Evolutionary conservation across 768 basidiomycete genomes (phyloP), one percentile per base, ranked within the genome.

Genomic region (Tulasnella sp.): DNA sequence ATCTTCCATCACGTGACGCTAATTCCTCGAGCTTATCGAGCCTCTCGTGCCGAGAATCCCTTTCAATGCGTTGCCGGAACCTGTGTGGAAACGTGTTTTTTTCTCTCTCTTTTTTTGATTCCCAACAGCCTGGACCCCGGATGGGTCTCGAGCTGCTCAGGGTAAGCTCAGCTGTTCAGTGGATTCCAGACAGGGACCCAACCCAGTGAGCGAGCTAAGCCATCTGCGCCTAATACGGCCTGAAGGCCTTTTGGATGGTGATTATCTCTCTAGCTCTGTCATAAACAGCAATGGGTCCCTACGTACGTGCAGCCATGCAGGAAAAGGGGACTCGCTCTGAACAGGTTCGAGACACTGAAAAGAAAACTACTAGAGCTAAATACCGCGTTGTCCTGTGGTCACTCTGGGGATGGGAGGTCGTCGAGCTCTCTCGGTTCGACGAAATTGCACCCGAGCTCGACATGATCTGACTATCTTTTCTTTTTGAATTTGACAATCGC

Each of bases 221-320:
- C 58, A 34, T 64, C 58, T 64, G 58, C 58, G 58, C 58, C 58
- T 64, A 64, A 64, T 64, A 64, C 58, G 58, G 58, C 58, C 58
- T 64, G 25, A 22, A 64, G 29, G 58, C 58, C 31, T 64, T 64
- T 64, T 34, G 31, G 58, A 34, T 64, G 31, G 58, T 64, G 58
- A 64, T 64, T 64, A 64, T 64, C 58, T 64, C 31, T 64, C 6
- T 12, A 15, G 25, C 31, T 64, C 58, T 64, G 58, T 64, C 58
- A 34, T 7, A 49, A 49, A 22, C 19, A n/a, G 49, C 12, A 5
- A 25, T 4, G 25, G 31, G 29, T 64, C 58, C 58, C 58, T 64
- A 64, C 58, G 29, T 64, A 34, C 58, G 58, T 64, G 29, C 31
- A n/a, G 29, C 25, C 25, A 25, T 22, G 58, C 8, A 64, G 58